Evolutionary conservation across 495 filamentous ascomycete genomes (phyloP).

Genomic region (Aspergillus cristatus): DNA sequence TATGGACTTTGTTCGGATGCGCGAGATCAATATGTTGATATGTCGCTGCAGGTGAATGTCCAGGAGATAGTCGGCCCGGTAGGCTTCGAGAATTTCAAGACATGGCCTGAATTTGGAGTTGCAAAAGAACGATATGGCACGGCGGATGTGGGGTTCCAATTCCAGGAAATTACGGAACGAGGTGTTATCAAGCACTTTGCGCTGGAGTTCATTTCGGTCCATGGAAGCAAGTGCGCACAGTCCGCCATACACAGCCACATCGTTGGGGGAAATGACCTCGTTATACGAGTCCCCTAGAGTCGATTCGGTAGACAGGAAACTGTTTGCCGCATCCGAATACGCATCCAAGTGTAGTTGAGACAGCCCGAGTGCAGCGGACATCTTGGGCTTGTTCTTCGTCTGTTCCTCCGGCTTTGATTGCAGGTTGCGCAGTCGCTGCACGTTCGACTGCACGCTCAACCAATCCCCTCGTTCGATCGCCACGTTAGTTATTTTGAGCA

Average conservation of each 20-base stretch:
- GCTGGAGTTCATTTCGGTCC: slow-evolving; percentile 66
- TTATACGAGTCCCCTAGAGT: slow-evolving; percentile 51
- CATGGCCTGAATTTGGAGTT: slow-evolving; percentile 79
- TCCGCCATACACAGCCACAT: slow-evolving; percentile 86
- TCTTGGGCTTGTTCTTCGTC: slow-evolving; percentile 52
- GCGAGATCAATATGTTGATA: slow-evolving; percentile 55
- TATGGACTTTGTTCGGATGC: slow-evolving; percentile 82
- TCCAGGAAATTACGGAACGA: slow-evolving; percentile 83
- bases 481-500: slow-evolving; percentile 57
- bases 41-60: slow-evolving; percentile 81
- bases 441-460: slow-evolving; percentile 55
- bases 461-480: slow-evolving; percentile 59
- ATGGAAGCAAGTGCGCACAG: slow-evolving; percentile 87
- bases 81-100: slow-evolving; percentile 69
- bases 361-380: slow-evolving; percentile 60
- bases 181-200: slow-evolving; percentile 64
- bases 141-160: slow-evolving; percentile 86
- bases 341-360: slow-evolving; percentile 54
- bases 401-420: slow-evolving; percentile 53
- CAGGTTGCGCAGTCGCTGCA: slow-evolving; percentile 53
- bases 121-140: slow-evolving; percentile 80
- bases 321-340: slow-evolving; percentile 63
- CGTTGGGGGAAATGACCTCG: slow-evolving; percentile 70
- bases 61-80: slow-evolving; percentile 76
- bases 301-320: slow-evolving; percentile 54